Evolutionary conservation across 495 filamentous ascomycete genomes (phyloP).

Genomic region (Podospora bellae-mahoneyi): DNA sequence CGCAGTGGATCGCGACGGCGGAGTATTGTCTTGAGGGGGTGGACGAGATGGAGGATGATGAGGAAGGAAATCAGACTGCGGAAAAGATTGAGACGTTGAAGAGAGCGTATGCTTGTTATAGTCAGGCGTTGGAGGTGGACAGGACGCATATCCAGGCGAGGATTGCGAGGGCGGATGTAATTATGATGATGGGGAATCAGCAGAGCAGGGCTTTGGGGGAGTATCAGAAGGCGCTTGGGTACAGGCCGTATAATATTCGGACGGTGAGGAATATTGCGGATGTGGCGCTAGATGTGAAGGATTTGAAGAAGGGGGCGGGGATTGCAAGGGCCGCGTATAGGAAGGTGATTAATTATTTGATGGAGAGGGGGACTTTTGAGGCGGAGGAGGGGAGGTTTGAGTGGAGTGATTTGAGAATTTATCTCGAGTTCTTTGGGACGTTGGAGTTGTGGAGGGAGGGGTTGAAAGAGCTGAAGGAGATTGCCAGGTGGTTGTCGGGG

Average conservation of each 20-base stretch:
- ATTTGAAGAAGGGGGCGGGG: constrained; percentile 41
- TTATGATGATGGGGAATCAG: constrained; percentile 44
- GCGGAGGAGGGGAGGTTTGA: constrained; percentile 54
- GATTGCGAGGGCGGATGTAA: constrained; percentile 33
- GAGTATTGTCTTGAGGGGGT: constrained; percentile 53
- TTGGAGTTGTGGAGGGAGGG: constrained; percentile 59
- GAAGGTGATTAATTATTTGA: constrained; percentile 53
- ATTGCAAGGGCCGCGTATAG: constrained; percentile 61
- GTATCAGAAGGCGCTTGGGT: constrained; percentile 60
- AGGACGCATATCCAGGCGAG: constrained; percentile 48
- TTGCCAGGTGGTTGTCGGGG: constrained; percentile 79
- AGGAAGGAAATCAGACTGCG: constrained; percentile 42
- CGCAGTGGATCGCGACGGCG: constrained; percentile 67
- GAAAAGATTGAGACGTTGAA: constrained; percentile 46
- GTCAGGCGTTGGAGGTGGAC: constrained; percentile 62
- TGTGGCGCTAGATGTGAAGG: constrained; percentile 57
- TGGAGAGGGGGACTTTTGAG: constrained; percentile 38
- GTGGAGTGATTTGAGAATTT: constrained; percentile 83
- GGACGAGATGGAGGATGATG: constrained; percentile 56
- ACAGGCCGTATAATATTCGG: constrained; percentile 56
- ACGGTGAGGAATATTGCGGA: constrained; percentile 63
- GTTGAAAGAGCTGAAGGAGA: constrained; percentile 60
- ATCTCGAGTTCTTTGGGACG: constrained; percentile 71
- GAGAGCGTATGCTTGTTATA: constrained; percentile 65
- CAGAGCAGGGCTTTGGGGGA: constrained; percentile 56